Evolutionary conservation across 2,329 filamentous ascomycete species (phyloP).

Genomic region (Colletotrichum chlorophyti): DNA sequence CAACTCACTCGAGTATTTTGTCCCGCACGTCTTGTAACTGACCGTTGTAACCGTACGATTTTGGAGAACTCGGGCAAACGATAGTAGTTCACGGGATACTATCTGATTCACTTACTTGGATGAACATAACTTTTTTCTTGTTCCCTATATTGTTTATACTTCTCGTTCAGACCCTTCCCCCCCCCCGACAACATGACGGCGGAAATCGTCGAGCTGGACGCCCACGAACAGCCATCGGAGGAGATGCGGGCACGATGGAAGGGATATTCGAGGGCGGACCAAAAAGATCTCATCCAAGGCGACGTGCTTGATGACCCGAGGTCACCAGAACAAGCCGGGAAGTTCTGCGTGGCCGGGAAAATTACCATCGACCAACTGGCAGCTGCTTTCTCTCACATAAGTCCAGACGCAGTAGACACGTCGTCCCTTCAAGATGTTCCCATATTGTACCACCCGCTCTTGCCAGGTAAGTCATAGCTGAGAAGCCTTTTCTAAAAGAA

Average conservation of each 20-base stretch:
- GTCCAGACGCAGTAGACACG: slow-evolving; percentile 38
- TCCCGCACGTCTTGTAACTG: slow-evolving; percentile 5
- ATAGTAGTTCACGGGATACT: background rate
- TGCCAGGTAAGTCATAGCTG: slow-evolving; percentile 66
- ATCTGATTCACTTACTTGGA: background rate
- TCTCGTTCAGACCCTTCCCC: background rate
- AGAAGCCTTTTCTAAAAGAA: background rate
- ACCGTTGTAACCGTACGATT: slow-evolving; percentile 13
- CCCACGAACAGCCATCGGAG: slow-evolving; percentile 79
- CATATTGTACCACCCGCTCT: slow-evolving; percentile 68
- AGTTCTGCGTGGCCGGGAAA: slow-evolving; percentile 52
- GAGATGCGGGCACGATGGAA: slow-evolving; percentile 78
- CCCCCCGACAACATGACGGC: slow-evolving; percentile 43
- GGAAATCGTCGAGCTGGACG: slow-evolving; percentile 66
- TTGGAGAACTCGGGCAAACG: background rate
- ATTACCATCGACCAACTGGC: slow-evolving; percentile 51
- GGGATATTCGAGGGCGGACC: slow-evolving; percentile 67
- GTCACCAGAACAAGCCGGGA: slow-evolving; percentile 43
- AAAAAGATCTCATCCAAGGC: slow-evolving; percentile 56
- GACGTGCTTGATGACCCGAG: slow-evolving; percentile 59
- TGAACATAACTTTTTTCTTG: no score
- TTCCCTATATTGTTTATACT: background rate
- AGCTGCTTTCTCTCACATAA: slow-evolving; percentile 51
- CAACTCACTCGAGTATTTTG: slow-evolving; percentile 14
- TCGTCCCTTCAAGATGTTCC: slow-evolving; percentile 46